A percentile compares a stretch with the other conserved stretches of the same genome.
Conservation (phyloP, 2,329 filamentous ascomycete species). For the Neurospora crassa region DNA sequence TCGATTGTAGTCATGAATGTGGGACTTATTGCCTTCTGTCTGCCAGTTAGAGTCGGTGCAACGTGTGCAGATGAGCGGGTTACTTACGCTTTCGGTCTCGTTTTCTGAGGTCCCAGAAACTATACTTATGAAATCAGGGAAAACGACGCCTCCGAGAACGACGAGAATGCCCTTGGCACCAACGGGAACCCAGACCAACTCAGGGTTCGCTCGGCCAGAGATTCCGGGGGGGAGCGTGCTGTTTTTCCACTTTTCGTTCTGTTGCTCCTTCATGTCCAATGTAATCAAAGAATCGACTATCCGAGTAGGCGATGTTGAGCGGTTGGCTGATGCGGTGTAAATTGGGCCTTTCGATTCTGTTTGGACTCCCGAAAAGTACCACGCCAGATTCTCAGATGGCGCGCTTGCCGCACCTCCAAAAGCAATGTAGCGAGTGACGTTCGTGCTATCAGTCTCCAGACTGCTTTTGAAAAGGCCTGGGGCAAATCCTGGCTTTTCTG, state of each 20-base stretch:
- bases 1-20: constrained; percentile 64
- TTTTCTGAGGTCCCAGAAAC: constrained; percentile 14
- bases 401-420: constrained; percentile 54
- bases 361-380: constrained; percentile 59
- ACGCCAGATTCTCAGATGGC: constrained; percentile 61
- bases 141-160: constrained; percentile 63
- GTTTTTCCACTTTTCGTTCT: constrained; percentile 46
- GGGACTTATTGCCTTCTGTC: constrained; percentile 53
- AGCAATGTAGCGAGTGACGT: constrained; percentile 51
- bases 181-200: constrained; percentile 68
- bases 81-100: constrained; percentile 30
- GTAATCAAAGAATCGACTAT: constrained; percentile 49
- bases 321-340: constrained; percentile 26
- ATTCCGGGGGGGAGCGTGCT: constrained; percentile 38
- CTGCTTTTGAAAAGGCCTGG: constrained; percentile 31
- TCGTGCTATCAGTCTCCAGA: constrained; percentile 24
- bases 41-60: constrained; percentile 14
- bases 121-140: constrained; percentile 14
- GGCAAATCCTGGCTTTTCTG: constrained; percentile 30
- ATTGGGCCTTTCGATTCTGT: constrained; percentile 35
- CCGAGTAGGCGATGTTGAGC: constrained; percentile 26
- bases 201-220: constrained; percentile 49
- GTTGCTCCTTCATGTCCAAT: constrained; percentile 47
- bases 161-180: constrained; percentile 67
- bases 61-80: neutral